phyloP scores from a whole-genome alignment of 768 basidiomycete genomes.

The Podaxis rugospora region DNA sequence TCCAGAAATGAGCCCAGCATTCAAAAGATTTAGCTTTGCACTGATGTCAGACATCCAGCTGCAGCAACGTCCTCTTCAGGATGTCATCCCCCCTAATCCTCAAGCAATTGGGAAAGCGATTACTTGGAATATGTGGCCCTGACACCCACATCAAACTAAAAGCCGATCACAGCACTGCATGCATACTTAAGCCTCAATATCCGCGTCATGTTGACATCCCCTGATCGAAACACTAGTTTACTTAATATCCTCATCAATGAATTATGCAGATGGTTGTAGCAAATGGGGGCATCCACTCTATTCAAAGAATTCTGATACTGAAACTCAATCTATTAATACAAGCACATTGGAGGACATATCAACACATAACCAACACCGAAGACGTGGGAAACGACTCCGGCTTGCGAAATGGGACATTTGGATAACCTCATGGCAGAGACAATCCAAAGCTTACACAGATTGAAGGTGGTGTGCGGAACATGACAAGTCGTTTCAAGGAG shows the following conservation, averaged over 20 bases:
- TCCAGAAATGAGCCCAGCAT: too few species aligned
- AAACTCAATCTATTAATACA: neutral
- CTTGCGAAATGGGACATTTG: neutral
- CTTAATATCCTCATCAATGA: neutral
- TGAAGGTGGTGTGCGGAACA: neutral
- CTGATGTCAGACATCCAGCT: too few species aligned
- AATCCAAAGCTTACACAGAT: neutral
- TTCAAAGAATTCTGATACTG: neutral
- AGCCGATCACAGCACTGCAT: slow-evolving; percentile 7
- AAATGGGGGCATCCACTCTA: neutral
- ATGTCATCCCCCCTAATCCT: neutral
- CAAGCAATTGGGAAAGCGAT: neutral
- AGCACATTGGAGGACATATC: neutral
- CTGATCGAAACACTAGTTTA: slow-evolving; percentile 5
- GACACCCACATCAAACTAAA: neutral
- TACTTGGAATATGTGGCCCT: neutral
- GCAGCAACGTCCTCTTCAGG: neutral
- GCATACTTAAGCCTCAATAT: neutral
- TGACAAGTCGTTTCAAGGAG: neutral
- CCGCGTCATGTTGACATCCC: slow-evolving; percentile 2
- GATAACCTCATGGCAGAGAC: neutral
- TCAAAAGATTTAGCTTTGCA: too few species aligned
- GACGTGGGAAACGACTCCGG: neutral
- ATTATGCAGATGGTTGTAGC: neutral
- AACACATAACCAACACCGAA: neutral